phyloP scores from a whole-genome alignment of 2,329 filamentous ascomycete species.

The Blastomyces parvus region DNA sequence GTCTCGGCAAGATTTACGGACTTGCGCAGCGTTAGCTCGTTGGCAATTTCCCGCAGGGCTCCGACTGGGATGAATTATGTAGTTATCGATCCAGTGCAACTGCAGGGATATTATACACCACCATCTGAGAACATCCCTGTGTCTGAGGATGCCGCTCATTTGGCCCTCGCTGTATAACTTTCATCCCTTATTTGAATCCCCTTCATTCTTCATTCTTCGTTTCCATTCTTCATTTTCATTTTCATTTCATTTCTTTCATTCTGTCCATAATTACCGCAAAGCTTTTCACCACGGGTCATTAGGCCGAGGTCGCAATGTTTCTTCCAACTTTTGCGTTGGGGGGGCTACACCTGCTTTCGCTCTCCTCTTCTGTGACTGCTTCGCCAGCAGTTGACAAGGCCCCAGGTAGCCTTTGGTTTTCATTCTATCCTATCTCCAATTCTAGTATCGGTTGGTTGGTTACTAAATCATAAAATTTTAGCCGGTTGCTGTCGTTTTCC shows the following conservation, averaged over 20 bases:
- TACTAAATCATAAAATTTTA: neutral
- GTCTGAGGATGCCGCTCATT: no score
- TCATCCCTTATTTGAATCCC: neutral
- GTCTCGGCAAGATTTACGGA: neutral
- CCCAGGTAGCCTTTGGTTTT: neutral
- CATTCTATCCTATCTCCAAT: neutral
- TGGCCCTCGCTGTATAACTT: neutral
- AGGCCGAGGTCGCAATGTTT: neutral
- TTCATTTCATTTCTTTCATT: neutral
- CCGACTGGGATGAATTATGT: neutral
- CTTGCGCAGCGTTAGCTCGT: neutral
- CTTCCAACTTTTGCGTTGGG: neutral
- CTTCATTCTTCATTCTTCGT: neutral
- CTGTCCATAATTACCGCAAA: neutral
- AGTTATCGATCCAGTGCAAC: neutral
- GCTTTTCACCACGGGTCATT: neutral
- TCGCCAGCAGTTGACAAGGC: neutral
- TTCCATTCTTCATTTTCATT: neutral
- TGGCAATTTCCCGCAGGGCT: no score
- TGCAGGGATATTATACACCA: neutral
- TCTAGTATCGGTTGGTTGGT: neutral
- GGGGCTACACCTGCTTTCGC: neutral
- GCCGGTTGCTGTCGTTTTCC: slow-evolving; percentile 15
- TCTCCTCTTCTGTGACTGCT: neutral
- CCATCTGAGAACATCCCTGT: no score